Percentiles rank a stretch among this genome's conserved stretches.
These are phyloP conservation scores for Anastatica hierochuntica DNA, from an alignment of 345 rosid species.

Conservation along the genomic window DNA sequence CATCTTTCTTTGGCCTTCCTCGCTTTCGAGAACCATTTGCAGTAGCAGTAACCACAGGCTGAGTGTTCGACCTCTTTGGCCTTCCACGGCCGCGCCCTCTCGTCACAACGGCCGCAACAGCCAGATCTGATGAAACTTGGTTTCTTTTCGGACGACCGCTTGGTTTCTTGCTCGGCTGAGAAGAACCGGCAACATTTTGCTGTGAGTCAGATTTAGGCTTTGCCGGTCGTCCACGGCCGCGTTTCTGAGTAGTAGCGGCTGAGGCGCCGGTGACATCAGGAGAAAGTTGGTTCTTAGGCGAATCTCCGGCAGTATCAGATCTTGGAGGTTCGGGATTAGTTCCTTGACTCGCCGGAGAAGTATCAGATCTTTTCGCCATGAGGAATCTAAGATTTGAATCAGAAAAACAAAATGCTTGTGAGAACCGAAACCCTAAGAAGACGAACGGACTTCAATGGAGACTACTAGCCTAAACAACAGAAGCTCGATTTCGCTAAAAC, in stretches of 20 bases:
- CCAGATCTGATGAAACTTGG: background rate
- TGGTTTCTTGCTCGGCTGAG: constrained; percentile 5
- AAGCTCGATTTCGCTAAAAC: constrained; percentile 10
- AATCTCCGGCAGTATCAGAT: constrained; percentile 4
- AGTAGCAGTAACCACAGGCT: background rate
- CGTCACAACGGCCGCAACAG: constrained; percentile 13
- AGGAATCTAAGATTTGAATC: constrained; percentile 5
- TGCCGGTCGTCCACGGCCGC: constrained; percentile 68
- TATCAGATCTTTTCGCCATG: constrained; percentile 16
- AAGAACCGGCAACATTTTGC: constrained; percentile 1
- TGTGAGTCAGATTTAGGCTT: constrained; percentile 26
- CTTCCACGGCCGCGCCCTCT: constrained; percentile 16
- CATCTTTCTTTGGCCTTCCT: constrained; percentile 51
- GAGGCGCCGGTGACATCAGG: too few relatives aligned
- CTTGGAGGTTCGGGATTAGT: constrained; percentile 3
- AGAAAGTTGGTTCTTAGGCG: background rate
- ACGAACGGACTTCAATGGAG: constrained; percentile 3
- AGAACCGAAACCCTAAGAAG: background rate
- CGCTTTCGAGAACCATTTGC: constrained; percentile 23
- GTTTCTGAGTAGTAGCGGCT: constrained; percentile 7
- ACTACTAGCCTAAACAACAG: background rate
- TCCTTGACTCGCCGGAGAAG: background rate
- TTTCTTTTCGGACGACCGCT: constrained; percentile 36
- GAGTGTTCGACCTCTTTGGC: constrained; percentile 15
- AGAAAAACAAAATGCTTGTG: background rate